Evolutionary conservation across 129 eudicot species (phyloP), one percentile per base, ranked within the genome.

Genomic region (Flaveria ramosissima): DNA sequence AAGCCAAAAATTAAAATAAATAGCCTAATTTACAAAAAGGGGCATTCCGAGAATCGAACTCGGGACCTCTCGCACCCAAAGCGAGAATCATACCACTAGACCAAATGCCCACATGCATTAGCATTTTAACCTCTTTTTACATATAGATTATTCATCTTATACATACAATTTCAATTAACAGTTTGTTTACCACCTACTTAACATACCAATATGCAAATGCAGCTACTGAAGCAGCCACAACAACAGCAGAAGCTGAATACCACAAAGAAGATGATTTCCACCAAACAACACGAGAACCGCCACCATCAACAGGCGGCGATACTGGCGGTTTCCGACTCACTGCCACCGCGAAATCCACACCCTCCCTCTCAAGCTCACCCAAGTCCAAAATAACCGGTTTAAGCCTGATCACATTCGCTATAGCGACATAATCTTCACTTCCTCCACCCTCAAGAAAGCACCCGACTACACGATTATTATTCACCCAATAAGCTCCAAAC

Each of bases 1-100:
- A 36, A 36, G 41, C 41, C 41, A 36, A 32, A 32, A 32, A 32
- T 32, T 32, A 4, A 32, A 32, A 32, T 32, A 32, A 32, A 32
- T 32, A 32, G 7, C 39, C 39, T 32, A 2, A 6, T 20, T 57
- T 2, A 19, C 1, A 53, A 7, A 60, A n/a, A 12, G 88, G 88
- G 88, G 85, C 77, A 80, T 86, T 90, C 84, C 90, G 94, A 85
- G 97, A 92, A 89, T 92, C 96, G 97, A 92, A 92, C 97, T 89
- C 97, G 82, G 84, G 93, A 88, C 97, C 97, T 92, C 97, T 92
- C 96, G 96, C 96, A 89, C 93, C 96, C 97, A 91, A 92, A 92
- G 97, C 97, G 92, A 92, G 96, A 92, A 92, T 92, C 97, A 92
- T 92, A 92, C 97, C 78, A 77, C 81, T 69, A 69, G 70, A 77